Conservation (phyloP, 1,284 basidiomycete species). For the Ganoderma resinaceum region DNA sequence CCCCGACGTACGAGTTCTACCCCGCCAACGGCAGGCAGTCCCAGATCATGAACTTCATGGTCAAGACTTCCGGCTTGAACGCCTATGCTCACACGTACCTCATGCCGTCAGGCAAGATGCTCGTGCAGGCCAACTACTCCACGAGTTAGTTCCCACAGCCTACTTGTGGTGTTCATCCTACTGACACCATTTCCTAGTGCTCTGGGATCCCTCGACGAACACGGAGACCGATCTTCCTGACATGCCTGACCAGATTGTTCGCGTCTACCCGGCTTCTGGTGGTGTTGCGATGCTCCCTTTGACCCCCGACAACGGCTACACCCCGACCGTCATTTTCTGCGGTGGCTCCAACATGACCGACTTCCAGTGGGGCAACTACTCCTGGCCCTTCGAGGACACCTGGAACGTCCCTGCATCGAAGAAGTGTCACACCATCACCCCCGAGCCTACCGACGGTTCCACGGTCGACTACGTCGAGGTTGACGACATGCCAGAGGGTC, state of each 20-base stretch:
- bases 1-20: constrained; percentile 84
- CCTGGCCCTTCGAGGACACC: constrained; percentile 70
- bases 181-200: constrained; percentile 45
- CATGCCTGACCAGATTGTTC: constrained; percentile 73
- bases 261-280: constrained; percentile 94
- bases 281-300: constrained; percentile 92
- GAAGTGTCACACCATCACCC: constrained; percentile 79
- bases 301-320: constrained; percentile 89
- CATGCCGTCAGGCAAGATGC: constrained; percentile 83
- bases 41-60: constrained; percentile 79
- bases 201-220: constrained; percentile 70
- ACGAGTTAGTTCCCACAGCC: constrained; percentile 59
- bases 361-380: constrained; percentile 75
- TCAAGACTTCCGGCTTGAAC: constrained; percentile 87
- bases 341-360: constrained; percentile 84
- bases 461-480: constrained; percentile 63
- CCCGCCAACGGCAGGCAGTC: constrained; percentile 62
- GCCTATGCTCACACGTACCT: constrained; percentile 89
- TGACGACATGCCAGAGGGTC: constrained; percentile 78
- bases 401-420: constrained; percentile 68
- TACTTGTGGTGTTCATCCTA: constrained; percentile 5
- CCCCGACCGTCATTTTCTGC: constrained; percentile 87
- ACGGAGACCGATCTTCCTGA: constrained; percentile 65
- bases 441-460: constrained; percentile 76
- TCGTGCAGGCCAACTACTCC: constrained; percentile 87